phyloP scores from a whole-genome alignment of 352 stramenopile genomes.

The Phytophthora meadii region DNA sequence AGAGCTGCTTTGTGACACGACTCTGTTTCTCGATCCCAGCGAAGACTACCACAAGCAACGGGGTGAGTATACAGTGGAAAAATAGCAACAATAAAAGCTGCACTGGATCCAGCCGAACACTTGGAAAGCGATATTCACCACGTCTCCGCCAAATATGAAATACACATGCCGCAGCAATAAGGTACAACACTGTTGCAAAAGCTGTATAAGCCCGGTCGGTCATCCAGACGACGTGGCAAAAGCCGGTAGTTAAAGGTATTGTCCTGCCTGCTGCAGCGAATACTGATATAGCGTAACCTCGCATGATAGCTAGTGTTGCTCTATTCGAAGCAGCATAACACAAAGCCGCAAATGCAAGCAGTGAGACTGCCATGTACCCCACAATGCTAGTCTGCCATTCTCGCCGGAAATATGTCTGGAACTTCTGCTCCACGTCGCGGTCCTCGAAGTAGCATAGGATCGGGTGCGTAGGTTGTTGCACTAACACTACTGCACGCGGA shows the following conservation, averaged over 20 bases:
- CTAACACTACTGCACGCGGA: constrained; percentile 35
- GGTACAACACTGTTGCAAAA: constrained; percentile 38
- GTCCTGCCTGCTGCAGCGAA: constrained; percentile 7
- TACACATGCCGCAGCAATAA: constrained; percentile 28
- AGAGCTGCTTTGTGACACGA: constrained; percentile 20
- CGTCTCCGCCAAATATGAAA: constrained; percentile 39
- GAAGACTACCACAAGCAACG: constrained; percentile 43
- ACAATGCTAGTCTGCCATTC: constrained; percentile 46
- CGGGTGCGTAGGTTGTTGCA: constrained; percentile 52
- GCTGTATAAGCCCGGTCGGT: constrained; percentile 28
- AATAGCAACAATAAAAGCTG: constrained; percentile 56
- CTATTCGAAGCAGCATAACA: constrained; percentile 34
- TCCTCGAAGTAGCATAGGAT: constrained; percentile 62
- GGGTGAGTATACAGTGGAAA: constrained; percentile 49
- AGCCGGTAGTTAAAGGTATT: constrained; percentile 5
- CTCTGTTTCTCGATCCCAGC: constrained; percentile 48
- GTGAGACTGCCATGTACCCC: constrained; percentile 42
- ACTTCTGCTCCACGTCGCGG: constrained; percentile 61
- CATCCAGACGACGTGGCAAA: constrained; percentile 33
- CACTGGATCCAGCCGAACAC: constrained; percentile 43
- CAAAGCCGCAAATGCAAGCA: constrained; percentile 33
- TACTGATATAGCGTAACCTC: constrained; percentile 21
- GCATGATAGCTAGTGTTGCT: constrained; percentile 27
- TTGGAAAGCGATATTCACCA: constrained; percentile 41
- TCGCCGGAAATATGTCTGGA: constrained; percentile 62